Evolutionary conservation across 2,329 filamentous ascomycete species (phyloP), one percentile per base, ranked within the genome.

Genomic region (Diaporthe nobilis): DNA sequence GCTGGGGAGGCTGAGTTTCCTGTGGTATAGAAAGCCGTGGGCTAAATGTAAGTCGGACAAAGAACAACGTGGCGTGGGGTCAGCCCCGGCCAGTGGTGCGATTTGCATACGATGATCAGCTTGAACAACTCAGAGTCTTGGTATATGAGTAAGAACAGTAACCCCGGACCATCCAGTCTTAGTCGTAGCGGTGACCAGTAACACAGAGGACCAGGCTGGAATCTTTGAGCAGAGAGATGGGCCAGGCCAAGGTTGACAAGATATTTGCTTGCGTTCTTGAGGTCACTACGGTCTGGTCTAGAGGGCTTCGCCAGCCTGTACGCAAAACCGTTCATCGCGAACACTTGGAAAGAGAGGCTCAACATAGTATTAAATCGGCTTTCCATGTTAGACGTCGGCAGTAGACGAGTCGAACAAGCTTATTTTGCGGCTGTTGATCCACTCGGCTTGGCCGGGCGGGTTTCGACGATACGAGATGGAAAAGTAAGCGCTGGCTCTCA

Each of bases 361-460:
- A 39, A 42, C 12, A 20, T n/a, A 34, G 34, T 34, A 20, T 55
- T n/a, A 42, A n/a, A 15, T 9, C n/a, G n/a, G 44, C 5, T 3
- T 42, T n/a, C 17, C 28, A 5, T 39, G 7, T 55, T 15, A 51
- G 13, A n/a, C 15, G n/a, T 49, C 44, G 53, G 47, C 34, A 55
- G 15, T 9, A 20, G n/a, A 39, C 65, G 22, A 70, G 44, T 25
- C 20, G 53, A 44, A 60, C 74, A 76, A 74, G 65, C 71, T 76
- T 74, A 71, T 71, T 53, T 34, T 61, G 72, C 47, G 58, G 53
- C 49, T 74, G 63, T 71, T 67, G 57, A 39, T 71, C 75, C 75
- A 63, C 68, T 60, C 63, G 67, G 72, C 61, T 68, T 49, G 25
- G 25, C 44, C 60, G 44, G 42, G 55, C 12, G 44, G 22, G 39